Percentiles rank a stretch among this genome's conserved stretches.
These are phyloP conservation scores for Eucalyptus leucophloia DNA, from an alignment of 345 rosid genomes.

Conservation along the genomic window DNA sequence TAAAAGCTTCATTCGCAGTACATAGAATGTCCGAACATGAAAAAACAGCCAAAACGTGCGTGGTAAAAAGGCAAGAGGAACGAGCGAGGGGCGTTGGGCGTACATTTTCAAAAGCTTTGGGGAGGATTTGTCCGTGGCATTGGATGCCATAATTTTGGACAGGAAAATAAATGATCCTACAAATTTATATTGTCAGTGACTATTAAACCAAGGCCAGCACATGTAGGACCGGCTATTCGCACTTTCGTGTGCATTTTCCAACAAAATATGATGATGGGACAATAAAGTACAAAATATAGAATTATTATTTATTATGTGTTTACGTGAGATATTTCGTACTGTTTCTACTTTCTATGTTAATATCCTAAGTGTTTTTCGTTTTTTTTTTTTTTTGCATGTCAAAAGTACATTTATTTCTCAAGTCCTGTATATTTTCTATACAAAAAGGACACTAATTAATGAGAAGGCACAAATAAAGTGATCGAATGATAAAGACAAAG, in stretches of 20 bases:
- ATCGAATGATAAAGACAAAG: too few species aligned
- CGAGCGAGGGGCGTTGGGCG: not conserved
- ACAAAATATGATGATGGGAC: too few species aligned
- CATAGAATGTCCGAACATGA: not conserved
- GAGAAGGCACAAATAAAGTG: too few species aligned
- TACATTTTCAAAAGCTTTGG: not conserved
- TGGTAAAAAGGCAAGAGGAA: not conserved
- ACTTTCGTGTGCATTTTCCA: too few species aligned
- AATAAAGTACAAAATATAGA: not conserved
- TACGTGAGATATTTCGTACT: not conserved
- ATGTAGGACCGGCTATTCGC: not conserved
- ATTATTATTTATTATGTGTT: not conserved
- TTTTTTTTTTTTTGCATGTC: too few species aligned
- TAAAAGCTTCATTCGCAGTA: not conserved
- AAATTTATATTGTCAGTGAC: not conserved
- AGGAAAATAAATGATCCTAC: too few species aligned
- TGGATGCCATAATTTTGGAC: too few species aligned
- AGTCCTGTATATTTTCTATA: too few species aligned
- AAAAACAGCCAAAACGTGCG: not conserved
- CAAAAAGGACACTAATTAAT: too few species aligned
- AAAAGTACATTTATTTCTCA: too few species aligned
- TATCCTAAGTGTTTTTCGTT: not conserved
- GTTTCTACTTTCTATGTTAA: too few species aligned
- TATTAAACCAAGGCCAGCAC: not conserved
- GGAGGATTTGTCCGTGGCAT: too few species aligned